Evolutionary conservation across 176 grass and related monocot genomes (phyloP).

Genomic region (Eragrostis nindensis): DNA sequence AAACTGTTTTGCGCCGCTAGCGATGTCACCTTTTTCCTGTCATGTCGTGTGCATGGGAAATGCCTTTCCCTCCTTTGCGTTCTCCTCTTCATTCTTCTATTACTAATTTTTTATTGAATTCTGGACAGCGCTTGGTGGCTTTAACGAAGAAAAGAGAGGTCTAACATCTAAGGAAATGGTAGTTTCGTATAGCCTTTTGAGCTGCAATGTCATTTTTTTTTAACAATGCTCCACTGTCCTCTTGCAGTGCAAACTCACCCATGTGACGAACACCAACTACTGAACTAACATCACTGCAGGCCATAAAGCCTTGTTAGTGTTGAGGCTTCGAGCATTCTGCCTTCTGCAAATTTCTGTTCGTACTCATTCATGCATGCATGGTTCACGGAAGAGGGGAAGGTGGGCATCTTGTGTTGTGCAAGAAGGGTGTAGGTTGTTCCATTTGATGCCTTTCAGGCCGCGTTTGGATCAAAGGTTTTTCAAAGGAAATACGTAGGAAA

Average conservation of each 20-base stretch:
- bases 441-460: constrained; percentile 76
- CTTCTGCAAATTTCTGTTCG: constrained; percentile 24
- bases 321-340: constrained; percentile 35
- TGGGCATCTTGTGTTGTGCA: constrained; percentile 16
- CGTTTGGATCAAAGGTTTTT: too few relatives aligned
- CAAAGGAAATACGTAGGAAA: too few relatives aligned
- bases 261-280: constrained; percentile 65
- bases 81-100: neutral
- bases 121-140: constrained; percentile 60
- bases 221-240: constrained; percentile 1
- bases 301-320: constrained; percentile 54
- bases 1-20: too few relatives aligned
- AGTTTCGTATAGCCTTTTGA: constrained; percentile 57
- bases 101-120: neutral
- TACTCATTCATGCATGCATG: constrained; percentile 34
- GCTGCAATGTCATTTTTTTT: constrained; percentile 41
- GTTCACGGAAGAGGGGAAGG: neutral
- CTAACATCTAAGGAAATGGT: constrained; percentile 53
- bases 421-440: constrained; percentile 59
- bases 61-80: constrained; percentile 5
- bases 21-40: constrained; percentile 33
- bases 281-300: constrained; percentile 33
- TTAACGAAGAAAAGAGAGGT: constrained; percentile 50
- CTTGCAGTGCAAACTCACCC: constrained; percentile 33
- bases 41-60: constrained; percentile 23